phyloP scores from a whole-genome alignment of 257 asterid genomes.

The Cynanchum wilfordii region DNA sequence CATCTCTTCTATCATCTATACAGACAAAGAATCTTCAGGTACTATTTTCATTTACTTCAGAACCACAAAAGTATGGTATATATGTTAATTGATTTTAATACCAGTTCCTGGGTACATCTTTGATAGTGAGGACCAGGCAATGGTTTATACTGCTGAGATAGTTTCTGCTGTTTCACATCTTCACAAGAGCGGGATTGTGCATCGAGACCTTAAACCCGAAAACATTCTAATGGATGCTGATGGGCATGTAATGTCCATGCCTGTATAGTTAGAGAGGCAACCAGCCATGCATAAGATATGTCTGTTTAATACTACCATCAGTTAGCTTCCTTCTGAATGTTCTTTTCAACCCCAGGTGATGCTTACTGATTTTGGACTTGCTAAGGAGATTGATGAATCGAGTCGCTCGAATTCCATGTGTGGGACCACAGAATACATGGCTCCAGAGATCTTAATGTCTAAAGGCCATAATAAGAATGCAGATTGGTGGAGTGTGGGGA shows the following conservation, averaged over 20 bases:
- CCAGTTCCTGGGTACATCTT: constrained; percentile 24
- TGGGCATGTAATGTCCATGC: constrained; percentile 68
- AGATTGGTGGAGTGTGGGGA: constrained; percentile 96
- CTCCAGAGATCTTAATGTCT: constrained; percentile 76
- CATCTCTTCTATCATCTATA: constrained; percentile 96
- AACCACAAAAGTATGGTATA: constrained; percentile 3
- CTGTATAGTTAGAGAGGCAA: constrained; percentile 1
- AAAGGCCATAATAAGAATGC: constrained; percentile 85
- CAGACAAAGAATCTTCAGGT: constrained; percentile 96
- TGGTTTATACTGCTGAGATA: constrained; percentile 89
- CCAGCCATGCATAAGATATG: constrained; percentile 13
- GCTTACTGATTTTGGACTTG: constrained; percentile 92
- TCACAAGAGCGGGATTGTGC: constrained; percentile 86
- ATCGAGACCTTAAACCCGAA: constrained; percentile 93
- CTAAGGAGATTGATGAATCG: constrained; percentile 84
- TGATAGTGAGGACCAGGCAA: constrained; percentile 94
- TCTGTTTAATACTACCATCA: neutral
- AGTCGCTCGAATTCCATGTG: constrained; percentile 87
- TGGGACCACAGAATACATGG: constrained; percentile 96
- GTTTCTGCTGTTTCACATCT: constrained; percentile 95
- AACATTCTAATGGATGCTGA: constrained; percentile 95
- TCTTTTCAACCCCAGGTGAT: constrained; percentile 49
- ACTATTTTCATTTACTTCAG: constrained; percentile 15
- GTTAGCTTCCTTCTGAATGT: neutral
- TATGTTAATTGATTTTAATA: constrained; percentile 24